These are phyloP conservation scores for Chaetomiaceae sp. DNA, from an alignment of 2,329 filamentous ascomycete species.

Conservation along the genomic window DNA sequence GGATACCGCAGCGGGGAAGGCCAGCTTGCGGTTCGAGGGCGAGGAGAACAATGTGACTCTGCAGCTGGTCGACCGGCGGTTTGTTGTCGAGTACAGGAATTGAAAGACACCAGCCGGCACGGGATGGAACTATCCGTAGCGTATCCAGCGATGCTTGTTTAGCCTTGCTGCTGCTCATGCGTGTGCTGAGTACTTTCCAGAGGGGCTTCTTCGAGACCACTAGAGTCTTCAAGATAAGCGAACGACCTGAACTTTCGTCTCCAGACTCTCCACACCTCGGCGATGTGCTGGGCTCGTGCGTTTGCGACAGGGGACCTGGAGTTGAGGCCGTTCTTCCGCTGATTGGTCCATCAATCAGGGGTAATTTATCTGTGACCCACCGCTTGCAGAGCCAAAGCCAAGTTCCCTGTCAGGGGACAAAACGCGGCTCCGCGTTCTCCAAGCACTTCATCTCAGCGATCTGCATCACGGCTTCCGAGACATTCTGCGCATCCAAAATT, in stretches of 20 bases:
- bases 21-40: constrained; percentile 72
- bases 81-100: constrained; percentile 64
- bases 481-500: background rate
- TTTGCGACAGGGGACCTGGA: constrained; percentile 5
- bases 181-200: no score
- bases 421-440: constrained; percentile 16
- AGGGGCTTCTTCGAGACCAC: background rate
- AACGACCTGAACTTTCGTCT: no score
- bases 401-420: constrained; percentile 12
- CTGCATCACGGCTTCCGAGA: constrained; percentile 5
- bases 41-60: constrained; percentile 70
- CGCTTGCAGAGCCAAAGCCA: no score
- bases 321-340: background rate
- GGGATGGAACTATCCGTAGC: no score
- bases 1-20: constrained; percentile 47
- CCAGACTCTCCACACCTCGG: constrained; percentile 6
- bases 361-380: constrained; percentile 17
- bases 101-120: constrained; percentile 7
- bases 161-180: no score
- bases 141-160: no score
- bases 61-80: constrained; percentile 70
- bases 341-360: constrained; percentile 21
- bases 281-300: background rate
- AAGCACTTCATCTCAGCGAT: constrained; percentile 5
- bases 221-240: background rate